Percentiles rank a stretch among this genome's conserved stretches.
phyloP scores from a whole-genome alignment of 495 filamentous ascomycete species.

The Talaromyces wortmannii region DNA sequence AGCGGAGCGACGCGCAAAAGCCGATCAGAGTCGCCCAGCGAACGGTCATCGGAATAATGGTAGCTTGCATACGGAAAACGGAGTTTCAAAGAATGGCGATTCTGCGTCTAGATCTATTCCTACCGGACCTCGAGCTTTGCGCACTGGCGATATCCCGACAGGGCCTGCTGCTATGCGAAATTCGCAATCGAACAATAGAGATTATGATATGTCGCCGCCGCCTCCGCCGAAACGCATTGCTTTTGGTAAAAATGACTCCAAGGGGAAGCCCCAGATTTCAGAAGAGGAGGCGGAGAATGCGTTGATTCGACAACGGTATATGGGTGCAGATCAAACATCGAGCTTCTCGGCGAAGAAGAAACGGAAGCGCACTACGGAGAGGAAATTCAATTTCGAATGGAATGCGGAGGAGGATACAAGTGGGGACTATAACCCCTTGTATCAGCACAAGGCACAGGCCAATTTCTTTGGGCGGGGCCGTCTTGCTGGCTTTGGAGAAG shows the following conservation, averaged over 20 bases:
- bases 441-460: slow-evolving; percentile 64
- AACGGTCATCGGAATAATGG: slow-evolving; percentile 25
- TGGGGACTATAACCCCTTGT: slow-evolving; percentile 81
- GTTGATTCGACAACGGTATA: slow-evolving; percentile 76
- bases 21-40: slow-evolving; percentile 8
- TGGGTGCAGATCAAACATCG: slow-evolving; percentile 83
- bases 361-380: slow-evolving; percentile 82
- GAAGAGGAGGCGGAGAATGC: slow-evolving; percentile 68
- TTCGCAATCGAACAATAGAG: slow-evolving; percentile 27
- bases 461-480: slow-evolving; percentile 77
- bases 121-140: slow-evolving; percentile 75
- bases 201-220: slow-evolving; percentile 48
- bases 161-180: slow-evolving; percentile 47
- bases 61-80: not conserved
- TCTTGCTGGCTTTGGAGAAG: slow-evolving; percentile 77
- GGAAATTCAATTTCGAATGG: slow-evolving; percentile 99
- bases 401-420: slow-evolving; percentile 94
- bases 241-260: slow-evolving; percentile 24
- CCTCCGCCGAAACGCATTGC: slow-evolving; percentile 38
- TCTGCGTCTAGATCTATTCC: slow-evolving; percentile 42
- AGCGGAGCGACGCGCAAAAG: slow-evolving; percentile 43
- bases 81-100: slow-evolving; percentile 15
- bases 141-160: slow-evolving; percentile 46
- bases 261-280: slow-evolving; percentile 47
- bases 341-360: slow-evolving; percentile 97